Evolutionary conservation across 192 early-diverging fungal species (phyloP), one percentile per base, ranked within the genome.

Genomic region (Backusella psychrophila): DNA sequence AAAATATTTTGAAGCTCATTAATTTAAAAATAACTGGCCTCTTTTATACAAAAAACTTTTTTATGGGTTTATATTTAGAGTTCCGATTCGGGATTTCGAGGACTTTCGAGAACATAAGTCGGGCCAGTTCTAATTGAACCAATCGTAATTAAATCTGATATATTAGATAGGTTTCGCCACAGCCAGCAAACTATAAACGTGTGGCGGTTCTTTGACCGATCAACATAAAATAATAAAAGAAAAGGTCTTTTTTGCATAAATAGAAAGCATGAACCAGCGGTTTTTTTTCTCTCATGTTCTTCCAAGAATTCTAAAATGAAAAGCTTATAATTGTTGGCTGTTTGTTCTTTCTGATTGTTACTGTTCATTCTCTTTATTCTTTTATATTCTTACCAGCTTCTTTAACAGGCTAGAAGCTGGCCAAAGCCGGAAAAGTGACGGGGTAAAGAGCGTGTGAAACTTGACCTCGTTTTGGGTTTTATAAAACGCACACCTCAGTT

Each of bases 161-260:
- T 63, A 63, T 63, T 63, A 63, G 56, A 63, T 63, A 63, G 26
- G 56, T 63, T 63, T 63, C 23, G 56, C 56, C 26, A 63, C 53
- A 59, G 23, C 8, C 23, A 26, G 17, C 11, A 59, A 26, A 59
- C 56, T 26, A 63, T 63, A 26, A 29, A 63, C 26, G 56, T 26
- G 56, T 63, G 56, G 23, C 56, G 52, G 52, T 21, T 21, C 21
- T 53, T 53, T 21, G 52, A 44, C 8, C 15, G 26, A 63, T 63
- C 56, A 63, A 9, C 21, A 59, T 26, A 63, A 11, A 29, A 9
- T 11, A 63, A 63, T 63, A 29, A 63, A 63, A 9, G 23, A 63
- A 63, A 63, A 9, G n/a, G 11, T 29, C n/a, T 11, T 59, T 26
- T 59, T 59, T 59, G 56, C 56, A 63, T 63, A 63, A 63, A 63